Percentiles rank a stretch among this genome's conserved stretches.
phyloP scores from a whole-genome alignment of 2,329 filamentous ascomycete species.

The Penicillium sp. region DNA sequence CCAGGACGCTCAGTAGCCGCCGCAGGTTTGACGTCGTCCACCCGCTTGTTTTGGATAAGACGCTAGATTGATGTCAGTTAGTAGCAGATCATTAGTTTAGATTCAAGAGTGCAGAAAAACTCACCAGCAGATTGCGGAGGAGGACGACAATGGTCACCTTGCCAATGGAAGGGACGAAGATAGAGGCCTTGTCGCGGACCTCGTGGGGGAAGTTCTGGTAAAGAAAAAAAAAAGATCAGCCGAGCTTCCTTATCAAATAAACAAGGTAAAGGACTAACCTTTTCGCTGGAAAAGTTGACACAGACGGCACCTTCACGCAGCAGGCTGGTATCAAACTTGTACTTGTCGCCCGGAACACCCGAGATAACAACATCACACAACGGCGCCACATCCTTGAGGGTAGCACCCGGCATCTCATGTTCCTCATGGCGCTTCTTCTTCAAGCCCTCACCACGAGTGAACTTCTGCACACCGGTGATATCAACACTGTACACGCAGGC shows the following conservation, averaged over 20 bases:
- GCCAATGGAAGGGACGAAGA: conserved; percentile 95
- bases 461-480: conserved; percentile 86
- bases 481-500: conserved; percentile 95
- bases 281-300: conserved; percentile 96
- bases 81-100: background rate
- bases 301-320: conserved; percentile 92
- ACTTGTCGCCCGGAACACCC: conserved; percentile 84
- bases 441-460: conserved; percentile 86
- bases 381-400: conserved; percentile 78
- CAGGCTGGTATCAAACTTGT: conserved; percentile 84
- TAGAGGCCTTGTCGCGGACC: conserved; percentile 92
- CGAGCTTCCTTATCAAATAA: background rate
- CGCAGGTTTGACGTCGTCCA: conserved; percentile 46
- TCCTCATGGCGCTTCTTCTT: conserved; percentile 86
- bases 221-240: conserved; percentile 8
- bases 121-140: conserved; percentile 83
- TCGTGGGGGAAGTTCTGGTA: conserved; percentile 79
- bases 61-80: conserved; percentile 33
- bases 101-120: conserved; percentile 38
- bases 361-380: conserved; percentile 93
- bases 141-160: conserved; percentile 96
- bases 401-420: conserved; percentile 78
- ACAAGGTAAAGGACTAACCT: conserved; percentile 51
- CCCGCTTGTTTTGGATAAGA: conserved; percentile 49
- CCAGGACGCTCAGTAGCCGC: conserved; percentile 46